phyloP scores from a whole-genome alignment of 257 asterid species.

The Solanum pimpinellifolium region DNA sequence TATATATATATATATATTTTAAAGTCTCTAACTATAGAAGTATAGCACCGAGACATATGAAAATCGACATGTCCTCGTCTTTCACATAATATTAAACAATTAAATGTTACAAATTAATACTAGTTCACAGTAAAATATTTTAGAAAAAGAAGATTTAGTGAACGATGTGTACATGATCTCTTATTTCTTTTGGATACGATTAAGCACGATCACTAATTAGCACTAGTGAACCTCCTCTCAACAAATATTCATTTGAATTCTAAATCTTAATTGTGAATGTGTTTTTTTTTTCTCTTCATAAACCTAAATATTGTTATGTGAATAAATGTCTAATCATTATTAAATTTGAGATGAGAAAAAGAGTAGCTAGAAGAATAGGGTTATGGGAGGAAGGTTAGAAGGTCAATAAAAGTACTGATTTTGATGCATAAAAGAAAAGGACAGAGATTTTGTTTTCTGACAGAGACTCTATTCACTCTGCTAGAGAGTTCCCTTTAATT shows the following conservation, averaged over 20 bases:
- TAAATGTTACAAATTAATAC: neutral
- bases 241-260: neutral
- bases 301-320: neutral
- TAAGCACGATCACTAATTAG: neutral
- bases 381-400: neutral
- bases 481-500: constrained; percentile 4
- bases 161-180: neutral
- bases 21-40: neutral
- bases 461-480: neutral
- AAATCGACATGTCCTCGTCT: no score
- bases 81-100: neutral
- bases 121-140: no score
- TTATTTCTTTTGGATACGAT: neutral
- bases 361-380: neutral
- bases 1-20: no score
- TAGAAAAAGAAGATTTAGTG: neutral
- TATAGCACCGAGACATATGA: neutral
- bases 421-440: constrained; percentile 3
- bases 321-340: neutral
- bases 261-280: neutral
- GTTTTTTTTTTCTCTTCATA: neutral
- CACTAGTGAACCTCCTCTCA: neutral
- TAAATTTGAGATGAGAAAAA: neutral
- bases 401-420: neutral
- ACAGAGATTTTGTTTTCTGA: constrained; percentile 13